These are phyloP conservation scores for Solanum hybrid DNA, from an alignment of 305 asterid species.

Conservation along the genomic window DNA sequence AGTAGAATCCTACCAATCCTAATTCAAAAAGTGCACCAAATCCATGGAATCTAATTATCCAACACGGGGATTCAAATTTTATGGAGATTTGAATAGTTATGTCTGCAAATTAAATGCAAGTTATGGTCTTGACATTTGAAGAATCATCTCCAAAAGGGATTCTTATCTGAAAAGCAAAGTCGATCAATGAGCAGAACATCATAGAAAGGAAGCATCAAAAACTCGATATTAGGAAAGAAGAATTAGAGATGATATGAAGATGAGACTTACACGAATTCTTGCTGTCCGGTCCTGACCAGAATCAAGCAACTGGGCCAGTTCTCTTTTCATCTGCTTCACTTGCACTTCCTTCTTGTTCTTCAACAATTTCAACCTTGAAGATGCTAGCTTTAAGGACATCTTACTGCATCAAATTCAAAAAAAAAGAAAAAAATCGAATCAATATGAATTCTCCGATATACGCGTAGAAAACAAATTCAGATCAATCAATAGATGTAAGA, in stretches of 20 bases:
- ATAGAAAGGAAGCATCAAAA: background rate
- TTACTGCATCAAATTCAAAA: constrained; percentile 45
- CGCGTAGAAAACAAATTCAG: background rate
- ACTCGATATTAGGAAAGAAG: background rate
- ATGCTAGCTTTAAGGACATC: constrained; percentile 64
- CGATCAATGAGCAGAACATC: background rate
- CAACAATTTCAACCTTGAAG: constrained; percentile 72
- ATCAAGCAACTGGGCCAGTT: constrained; percentile 66
- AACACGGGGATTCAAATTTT: background rate
- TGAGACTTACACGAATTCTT: constrained; percentile 51
- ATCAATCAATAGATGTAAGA: background rate
- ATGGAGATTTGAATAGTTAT: background rate
- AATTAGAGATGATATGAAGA: background rate
- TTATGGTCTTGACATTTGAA: background rate
- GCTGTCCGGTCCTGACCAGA: constrained; percentile 76
- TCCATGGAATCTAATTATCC: background rate
- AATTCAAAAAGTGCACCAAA: background rate
- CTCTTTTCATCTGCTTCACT: constrained; percentile 67
- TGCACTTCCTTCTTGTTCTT: constrained; percentile 75
- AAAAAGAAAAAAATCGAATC: background rate
- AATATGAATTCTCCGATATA: background rate
- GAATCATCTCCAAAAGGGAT: background rate
- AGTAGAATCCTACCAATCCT: background rate
- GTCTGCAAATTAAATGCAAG: background rate
- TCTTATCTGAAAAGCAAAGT: background rate